A percentile compares a stretch with the other conserved stretches of the same genome.
Conservation (phyloP, 2,329 filamentous ascomycete genomes). For the Periconia sp. region DNA sequence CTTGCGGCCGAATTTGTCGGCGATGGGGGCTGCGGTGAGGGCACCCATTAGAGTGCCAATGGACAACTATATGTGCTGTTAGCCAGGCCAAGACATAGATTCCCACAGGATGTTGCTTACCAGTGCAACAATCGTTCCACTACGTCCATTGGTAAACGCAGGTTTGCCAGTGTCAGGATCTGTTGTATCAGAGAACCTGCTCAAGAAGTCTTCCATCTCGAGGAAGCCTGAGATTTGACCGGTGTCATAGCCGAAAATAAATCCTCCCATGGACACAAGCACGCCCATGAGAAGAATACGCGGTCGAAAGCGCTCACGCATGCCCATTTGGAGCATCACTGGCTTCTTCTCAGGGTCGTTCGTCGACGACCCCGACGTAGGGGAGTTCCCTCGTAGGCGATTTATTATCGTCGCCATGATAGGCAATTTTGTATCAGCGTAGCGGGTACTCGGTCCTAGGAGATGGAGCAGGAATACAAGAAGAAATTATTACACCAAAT, state of each 20-base stretch:
- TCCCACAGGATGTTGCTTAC: constrained; percentile 19
- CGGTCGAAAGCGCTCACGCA: constrained; percentile 37
- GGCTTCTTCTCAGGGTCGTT: constrained; percentile 36
- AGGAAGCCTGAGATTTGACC: constrained; percentile 45
- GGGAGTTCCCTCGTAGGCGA: constrained; percentile 19
- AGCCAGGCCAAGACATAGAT: not conserved
- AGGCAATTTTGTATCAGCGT: too few relatives aligned
- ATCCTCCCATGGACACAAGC: constrained; percentile 45
- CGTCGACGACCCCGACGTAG: constrained; percentile 30
- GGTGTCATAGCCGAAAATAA: constrained; percentile 44
- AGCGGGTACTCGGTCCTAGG: too few relatives aligned
- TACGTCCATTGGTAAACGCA: constrained; percentile 38
- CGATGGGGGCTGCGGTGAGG: constrained; percentile 63
- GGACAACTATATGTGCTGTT: constrained; percentile 55
- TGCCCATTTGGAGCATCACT: constrained; percentile 25
- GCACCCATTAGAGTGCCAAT: constrained; percentile 78
- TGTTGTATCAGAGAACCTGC: constrained; percentile 32
- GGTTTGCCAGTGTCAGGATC: constrained; percentile 25
- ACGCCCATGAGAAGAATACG: constrained; percentile 40
- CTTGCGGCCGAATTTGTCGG: constrained; percentile 67
- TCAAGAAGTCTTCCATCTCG: constrained; percentile 44
- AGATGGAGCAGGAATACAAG: not conserved
- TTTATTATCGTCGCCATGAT: constrained; percentile 28
- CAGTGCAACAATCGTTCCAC: constrained; percentile 43
- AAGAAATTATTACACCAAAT: not conserved